Percentiles rank a stretch among this genome's conserved stretches.
Conservation (phyloP, 108 stramenopile species). For the Craspedostauros australis region DNA sequence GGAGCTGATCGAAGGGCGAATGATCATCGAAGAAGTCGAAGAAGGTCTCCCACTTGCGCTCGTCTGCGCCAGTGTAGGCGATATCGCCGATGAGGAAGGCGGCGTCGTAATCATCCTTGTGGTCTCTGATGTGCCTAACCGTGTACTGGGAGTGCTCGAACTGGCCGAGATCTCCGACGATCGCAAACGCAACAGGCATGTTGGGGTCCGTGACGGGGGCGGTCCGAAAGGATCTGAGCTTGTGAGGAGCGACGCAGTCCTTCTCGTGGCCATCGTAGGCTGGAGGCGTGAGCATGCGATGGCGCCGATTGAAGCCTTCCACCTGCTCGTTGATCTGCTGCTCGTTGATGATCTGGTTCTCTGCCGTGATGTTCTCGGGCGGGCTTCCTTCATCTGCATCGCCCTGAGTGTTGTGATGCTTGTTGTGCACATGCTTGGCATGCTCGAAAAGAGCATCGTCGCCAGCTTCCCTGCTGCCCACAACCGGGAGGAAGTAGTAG, state of each 20-base stretch:
- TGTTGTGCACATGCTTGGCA: background rate
- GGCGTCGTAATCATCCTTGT: conserved; percentile 34
- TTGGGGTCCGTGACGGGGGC: conserved; percentile 11
- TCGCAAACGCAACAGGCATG: conserved; percentile 21
- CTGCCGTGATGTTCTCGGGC: conserved; percentile 5
- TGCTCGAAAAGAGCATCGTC: conserved; percentile 4
- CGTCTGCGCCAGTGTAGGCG: conserved; percentile 65
- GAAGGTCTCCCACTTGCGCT: conserved; percentile 77
- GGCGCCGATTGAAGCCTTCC: background rate
- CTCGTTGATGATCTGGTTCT: conserved; percentile 6
- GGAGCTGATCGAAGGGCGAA: conserved; percentile 41
- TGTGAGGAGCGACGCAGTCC: conserved; percentile 16
- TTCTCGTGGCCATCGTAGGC: conserved; percentile 26
- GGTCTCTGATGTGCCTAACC: conserved; percentile 25
- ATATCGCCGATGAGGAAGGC: conserved; percentile 75
- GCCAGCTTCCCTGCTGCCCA: conserved; percentile 18
- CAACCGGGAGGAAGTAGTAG: conserved; percentile 54
- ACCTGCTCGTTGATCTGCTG: background rate
- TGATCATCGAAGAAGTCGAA: conserved; percentile 70
- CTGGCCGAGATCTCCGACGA: conserved; percentile 51
- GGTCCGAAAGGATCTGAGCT: conserved; percentile 36
- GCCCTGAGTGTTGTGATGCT: too few relatives aligned
- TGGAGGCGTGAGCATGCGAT: conserved; percentile 6
- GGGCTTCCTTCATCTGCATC: too few relatives aligned
- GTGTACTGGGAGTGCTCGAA: conserved; percentile 37